A percentile compares a stretch with the other conserved stretches of the same genome.
These are phyloP conservation scores for Parascedosporium putredinis DNA, from an alignment of 2,329 filamentous ascomycete species.

Conservation along the genomic window DNA sequence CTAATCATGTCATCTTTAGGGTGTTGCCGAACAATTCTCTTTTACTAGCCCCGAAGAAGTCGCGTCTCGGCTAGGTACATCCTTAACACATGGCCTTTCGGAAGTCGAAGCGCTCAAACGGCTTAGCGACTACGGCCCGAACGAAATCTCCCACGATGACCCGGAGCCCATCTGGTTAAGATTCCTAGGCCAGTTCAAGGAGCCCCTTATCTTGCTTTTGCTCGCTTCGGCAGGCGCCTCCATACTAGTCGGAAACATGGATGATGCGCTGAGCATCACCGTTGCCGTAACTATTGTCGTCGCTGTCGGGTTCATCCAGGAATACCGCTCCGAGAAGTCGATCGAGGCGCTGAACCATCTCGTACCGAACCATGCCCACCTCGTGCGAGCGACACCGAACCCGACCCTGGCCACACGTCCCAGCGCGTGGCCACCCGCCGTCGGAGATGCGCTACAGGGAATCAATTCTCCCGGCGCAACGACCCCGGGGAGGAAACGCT, in stretches of 20 bases:
- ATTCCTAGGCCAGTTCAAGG: slow-evolving; percentile 93
- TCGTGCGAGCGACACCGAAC: slow-evolving; percentile 55
- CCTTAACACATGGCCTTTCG: slow-evolving; percentile 70
- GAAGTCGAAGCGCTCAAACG: slow-evolving; percentile 72
- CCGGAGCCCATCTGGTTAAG: slow-evolving; percentile 92
- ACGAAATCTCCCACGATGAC: slow-evolving; percentile 89
- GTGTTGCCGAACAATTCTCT: slow-evolving; percentile 48
- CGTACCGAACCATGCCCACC: slow-evolving; percentile 88
- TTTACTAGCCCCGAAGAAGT: slow-evolving; percentile 68
- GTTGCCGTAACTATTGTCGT: slow-evolving; percentile 96
- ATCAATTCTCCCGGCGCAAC: slow-evolving; percentile 31
- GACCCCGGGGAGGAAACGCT: slow-evolving; percentile 53
- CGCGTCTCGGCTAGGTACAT: slow-evolving; percentile 68
- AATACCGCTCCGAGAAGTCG: slow-evolving; percentile 95
- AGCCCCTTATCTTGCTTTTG: slow-evolving; percentile 86
- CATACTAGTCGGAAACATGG: slow-evolving; percentile 81
- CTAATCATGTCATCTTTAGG: slow-evolving; percentile 18
- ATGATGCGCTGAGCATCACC: slow-evolving; percentile 92
- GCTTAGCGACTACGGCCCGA: slow-evolving; percentile 72
- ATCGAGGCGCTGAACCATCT: slow-evolving; percentile 89
- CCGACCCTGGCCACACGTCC: slow-evolving; percentile 22
- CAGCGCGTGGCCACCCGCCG: slow-evolving; percentile 35
- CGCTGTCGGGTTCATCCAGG: slow-evolving; percentile 89
- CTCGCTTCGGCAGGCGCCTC: slow-evolving; percentile 82
- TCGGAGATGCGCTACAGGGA: slow-evolving; percentile 25